Conservation (phyloP, 2,329 filamentous ascomycete genomes). For the Hypoxylon sp. region DNA sequence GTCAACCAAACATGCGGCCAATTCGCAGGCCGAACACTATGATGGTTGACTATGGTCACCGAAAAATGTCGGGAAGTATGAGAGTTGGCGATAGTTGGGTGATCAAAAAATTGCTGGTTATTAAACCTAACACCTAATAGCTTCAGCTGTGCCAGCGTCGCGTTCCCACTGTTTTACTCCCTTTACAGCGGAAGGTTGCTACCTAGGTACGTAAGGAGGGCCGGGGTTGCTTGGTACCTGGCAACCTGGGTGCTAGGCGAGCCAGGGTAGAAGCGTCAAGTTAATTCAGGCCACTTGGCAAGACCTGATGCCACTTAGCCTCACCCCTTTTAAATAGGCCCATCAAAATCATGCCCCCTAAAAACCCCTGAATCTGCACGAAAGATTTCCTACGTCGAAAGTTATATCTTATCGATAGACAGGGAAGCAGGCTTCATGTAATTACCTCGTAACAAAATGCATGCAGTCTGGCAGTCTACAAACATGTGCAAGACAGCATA, state of each 20-base stretch:
- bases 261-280: slow-evolving; percentile 3
- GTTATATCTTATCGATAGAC: slow-evolving; percentile 31
- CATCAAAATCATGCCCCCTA: not conserved
- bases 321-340: slow-evolving; percentile 25
- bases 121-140: slow-evolving; percentile 28
- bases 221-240: slow-evolving; percentile 7
- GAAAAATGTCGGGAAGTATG: slow-evolving; percentile 25
- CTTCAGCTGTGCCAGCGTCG: slow-evolving; percentile 34
- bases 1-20: slow-evolving; percentile 40
- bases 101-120: slow-evolving; percentile 29
- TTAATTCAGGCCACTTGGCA: slow-evolving; percentile 44
- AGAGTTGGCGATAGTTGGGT: slow-evolving; percentile 26
- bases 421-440: not conserved
- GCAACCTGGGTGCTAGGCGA: not conserved
- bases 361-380: slow-evolving; percentile 13
- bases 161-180: slow-evolving; percentile 34
- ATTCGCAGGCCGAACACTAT: slow-evolving; percentile 25
- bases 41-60: slow-evolving; percentile 30
- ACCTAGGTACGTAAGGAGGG: slow-evolving; percentile 12
- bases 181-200: not conserved
- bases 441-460: not conserved
- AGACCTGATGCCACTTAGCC: slow-evolving; percentile 22
- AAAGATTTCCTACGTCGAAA: slow-evolving; percentile 12
- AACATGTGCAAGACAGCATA: not conserved
- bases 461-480: not conserved